Conservation (phyloP, 1,284 basidiomycete species). For the Leccinum olivaceoglutinosum region DNA sequence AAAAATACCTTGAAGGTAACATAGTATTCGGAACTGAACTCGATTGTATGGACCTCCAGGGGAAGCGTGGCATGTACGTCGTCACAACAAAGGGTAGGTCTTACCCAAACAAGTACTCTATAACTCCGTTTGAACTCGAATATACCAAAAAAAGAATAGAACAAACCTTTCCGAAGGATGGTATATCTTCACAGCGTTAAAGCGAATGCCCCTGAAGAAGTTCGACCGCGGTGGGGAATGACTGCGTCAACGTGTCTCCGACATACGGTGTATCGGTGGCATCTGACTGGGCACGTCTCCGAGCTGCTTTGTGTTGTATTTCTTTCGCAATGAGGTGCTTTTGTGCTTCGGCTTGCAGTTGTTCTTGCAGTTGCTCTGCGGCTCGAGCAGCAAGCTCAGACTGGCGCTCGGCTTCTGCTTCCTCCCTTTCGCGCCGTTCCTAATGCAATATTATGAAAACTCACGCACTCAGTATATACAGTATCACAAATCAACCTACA, state of each 20-base stretch:
- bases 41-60: constrained; percentile 61
- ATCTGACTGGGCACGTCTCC: constrained; percentile 60
- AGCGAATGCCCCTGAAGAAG: constrained; percentile 47
- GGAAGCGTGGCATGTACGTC: constrained; percentile 49
- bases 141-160: not conserved
- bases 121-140: constrained; percentile 1
- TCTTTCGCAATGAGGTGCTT: constrained; percentile 49
- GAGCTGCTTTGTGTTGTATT: constrained; percentile 45
- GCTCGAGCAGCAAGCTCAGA: constrained; percentile 43
- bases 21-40: constrained; percentile 66
- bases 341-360: constrained; percentile 57
- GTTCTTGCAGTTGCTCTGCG: constrained; percentile 53
- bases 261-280: constrained; percentile 54
- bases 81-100: constrained; percentile 56
- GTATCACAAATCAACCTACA: constrained; percentile 30
- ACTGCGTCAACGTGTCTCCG: constrained; percentile 53
- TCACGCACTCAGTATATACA: not conserved
- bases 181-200: constrained; percentile 63
- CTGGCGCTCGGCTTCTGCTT: constrained; percentile 48
- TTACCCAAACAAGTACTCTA: constrained; percentile 54
- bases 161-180: constrained; percentile 58
- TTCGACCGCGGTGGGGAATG: constrained; percentile 52
- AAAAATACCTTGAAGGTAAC: constrained; percentile 48
- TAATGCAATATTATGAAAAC: constrained; percentile 9
- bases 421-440: constrained; percentile 35